Evolutionary conservation across 1,284 basidiomycete species (phyloP).

Genomic region (Puccinia triticina): DNA sequence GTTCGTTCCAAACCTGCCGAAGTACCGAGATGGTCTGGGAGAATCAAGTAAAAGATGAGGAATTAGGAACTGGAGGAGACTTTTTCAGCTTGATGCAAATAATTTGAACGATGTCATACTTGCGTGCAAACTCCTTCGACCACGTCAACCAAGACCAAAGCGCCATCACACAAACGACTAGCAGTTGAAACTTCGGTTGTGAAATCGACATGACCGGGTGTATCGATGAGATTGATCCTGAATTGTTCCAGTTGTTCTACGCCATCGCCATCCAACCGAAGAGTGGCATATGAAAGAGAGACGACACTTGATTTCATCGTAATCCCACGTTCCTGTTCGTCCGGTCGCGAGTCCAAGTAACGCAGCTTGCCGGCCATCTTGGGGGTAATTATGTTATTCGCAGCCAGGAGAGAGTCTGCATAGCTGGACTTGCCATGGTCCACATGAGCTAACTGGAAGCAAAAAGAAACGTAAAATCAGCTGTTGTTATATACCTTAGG

Average conservation of each 20-base stretch:
- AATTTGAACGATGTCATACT: constrained; percentile 63
- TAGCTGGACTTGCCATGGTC: constrained; percentile 65
- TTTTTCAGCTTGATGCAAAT: background rate
- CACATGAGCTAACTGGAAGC: constrained; percentile 52
- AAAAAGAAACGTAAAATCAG: constrained; percentile 64
- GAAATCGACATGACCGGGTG: constrained; percentile 99
- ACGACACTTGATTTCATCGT: constrained; percentile 98
- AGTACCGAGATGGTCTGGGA: constrained; percentile 88
- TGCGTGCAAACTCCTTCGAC: constrained; percentile 99
- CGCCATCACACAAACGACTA: constrained; percentile 95
- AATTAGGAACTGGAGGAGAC: constrained; percentile 65
- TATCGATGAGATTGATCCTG: constrained; percentile 98
- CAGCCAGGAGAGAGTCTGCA: constrained; percentile 91
- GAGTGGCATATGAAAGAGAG: constrained; percentile 44
- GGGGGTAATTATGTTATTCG: constrained; percentile 95
- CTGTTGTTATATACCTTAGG: background rate
- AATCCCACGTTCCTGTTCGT: constrained; percentile 96
- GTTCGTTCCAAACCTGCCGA: constrained; percentile 90
- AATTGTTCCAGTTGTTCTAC: constrained; percentile 65
- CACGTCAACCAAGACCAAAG: constrained; percentile 91
- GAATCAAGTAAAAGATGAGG: constrained; percentile 59
- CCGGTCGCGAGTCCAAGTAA: constrained; percentile 92
- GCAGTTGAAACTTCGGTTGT: constrained; percentile 99
- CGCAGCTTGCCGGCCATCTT: constrained; percentile 94
- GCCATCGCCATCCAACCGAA: constrained; percentile 29